Conservation (phyloP, 306 rosid species). For the Boehmeria nivea region DNA sequence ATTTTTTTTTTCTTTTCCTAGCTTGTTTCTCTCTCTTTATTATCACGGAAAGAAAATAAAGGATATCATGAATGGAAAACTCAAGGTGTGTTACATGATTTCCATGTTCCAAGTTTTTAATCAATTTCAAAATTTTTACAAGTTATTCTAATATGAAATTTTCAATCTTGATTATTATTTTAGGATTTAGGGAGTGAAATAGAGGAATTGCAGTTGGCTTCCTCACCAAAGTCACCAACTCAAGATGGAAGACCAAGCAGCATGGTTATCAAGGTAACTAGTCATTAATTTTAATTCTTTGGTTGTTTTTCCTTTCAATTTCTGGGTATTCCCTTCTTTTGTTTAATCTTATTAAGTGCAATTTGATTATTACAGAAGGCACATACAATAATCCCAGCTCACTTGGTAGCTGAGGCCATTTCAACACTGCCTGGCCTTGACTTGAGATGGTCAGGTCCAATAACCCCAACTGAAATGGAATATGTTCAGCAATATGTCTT, state of each 20-base stretch:
- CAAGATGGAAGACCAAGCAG: slow-evolving; percentile 33
- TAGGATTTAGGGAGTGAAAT: slow-evolving; percentile 18
- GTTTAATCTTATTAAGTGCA: too few species aligned
- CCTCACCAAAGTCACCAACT: slow-evolving; percentile 20
- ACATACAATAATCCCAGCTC: slow-evolving; percentile 52
- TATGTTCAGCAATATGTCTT: slow-evolving; percentile 77
- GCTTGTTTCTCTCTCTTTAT: neutral
- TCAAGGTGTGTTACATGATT: slow-evolving; percentile 11
- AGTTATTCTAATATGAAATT: neutral
- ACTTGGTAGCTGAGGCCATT: slow-evolving; percentile 73
- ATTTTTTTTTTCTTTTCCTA: too few species aligned
- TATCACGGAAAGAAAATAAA: slow-evolving; percentile 16
- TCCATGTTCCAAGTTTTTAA: neutral
- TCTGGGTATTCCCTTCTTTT: neutral
- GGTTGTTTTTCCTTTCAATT: neutral
- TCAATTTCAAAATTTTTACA: neutral
- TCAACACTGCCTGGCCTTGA: slow-evolving; percentile 65
- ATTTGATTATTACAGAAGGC: slow-evolving; percentile 38
- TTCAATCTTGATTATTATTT: neutral
- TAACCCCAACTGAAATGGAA: slow-evolving; percentile 72
- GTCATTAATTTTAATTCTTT: neutral
- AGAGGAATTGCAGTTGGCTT: slow-evolving; percentile 18
- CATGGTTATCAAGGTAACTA: slow-evolving; percentile 26
- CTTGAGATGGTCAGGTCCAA: slow-evolving; percentile 87
- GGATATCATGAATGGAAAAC: slow-evolving; percentile 20